These are phyloP conservation scores for Pulveroboletus sp. DNA, from an alignment of 768 basidiomycete species.

Conservation along the genomic window DNA sequence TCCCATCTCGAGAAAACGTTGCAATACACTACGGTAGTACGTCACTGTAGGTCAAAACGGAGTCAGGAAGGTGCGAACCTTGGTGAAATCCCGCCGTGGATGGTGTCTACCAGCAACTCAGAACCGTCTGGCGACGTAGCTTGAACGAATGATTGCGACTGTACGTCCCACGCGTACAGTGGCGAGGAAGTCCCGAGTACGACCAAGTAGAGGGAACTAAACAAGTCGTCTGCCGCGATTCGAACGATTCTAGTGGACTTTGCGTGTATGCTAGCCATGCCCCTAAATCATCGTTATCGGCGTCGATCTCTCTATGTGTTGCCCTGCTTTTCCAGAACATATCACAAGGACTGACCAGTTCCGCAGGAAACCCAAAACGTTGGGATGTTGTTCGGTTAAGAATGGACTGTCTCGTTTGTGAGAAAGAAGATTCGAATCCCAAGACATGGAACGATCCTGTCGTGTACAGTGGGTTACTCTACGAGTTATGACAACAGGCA, in stretches of 20 bases:
- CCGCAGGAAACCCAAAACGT: constrained; percentile 52
- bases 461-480: constrained; percentile 3
- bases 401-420: constrained; percentile 47
- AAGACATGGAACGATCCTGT: constrained; percentile 53
- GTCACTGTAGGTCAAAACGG: neutral
- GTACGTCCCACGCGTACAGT: constrained; percentile 59
- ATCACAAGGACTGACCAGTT: constrained; percentile 45
- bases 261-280: constrained; percentile 44
- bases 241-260: constrained; percentile 38
- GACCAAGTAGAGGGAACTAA: constrained; percentile 50
- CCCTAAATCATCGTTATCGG: constrained; percentile 35
- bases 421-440: constrained; percentile 49
- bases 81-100: constrained; percentile 49
- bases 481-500: neutral
- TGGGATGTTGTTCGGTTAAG: constrained; percentile 61
- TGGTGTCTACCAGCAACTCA: constrained; percentile 50
- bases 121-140: constrained; percentile 32
- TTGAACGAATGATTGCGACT: constrained; percentile 54
- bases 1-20: constrained; percentile 66
- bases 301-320: neutral
- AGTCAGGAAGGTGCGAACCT: constrained; percentile 42
- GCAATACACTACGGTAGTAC: constrained; percentile 42
- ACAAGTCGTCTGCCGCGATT: constrained; percentile 45
- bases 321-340: neutral
- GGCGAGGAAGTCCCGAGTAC: constrained; percentile 66